A percentile compares a stretch with the other conserved stretches of the same genome.
These are phyloP conservation scores for Rosellinia necatrix DNA, from an alignment of 2,329 filamentous ascomycete species.

Conservation along the genomic window DNA sequence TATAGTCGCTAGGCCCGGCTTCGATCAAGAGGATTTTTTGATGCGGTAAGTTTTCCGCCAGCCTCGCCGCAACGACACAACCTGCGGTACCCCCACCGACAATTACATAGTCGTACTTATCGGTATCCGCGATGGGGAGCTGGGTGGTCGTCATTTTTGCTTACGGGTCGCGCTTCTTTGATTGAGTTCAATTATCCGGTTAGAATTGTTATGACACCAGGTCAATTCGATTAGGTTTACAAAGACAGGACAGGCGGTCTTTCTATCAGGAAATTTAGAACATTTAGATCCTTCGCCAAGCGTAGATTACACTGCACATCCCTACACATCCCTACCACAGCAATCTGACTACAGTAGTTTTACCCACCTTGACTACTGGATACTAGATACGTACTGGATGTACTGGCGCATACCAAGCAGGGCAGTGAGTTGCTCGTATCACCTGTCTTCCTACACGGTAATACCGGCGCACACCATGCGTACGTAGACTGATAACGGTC, in stretches of 20 bases:
- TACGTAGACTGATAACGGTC: too few species aligned
- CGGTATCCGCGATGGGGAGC: slow-evolving; percentile 65
- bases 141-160: slow-evolving; percentile 63
- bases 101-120: slow-evolving; percentile 81
- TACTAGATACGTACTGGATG: too few species aligned
- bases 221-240: background rate
- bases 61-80: slow-evolving; percentile 79
- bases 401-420: too few species aligned
- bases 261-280: slow-evolving; percentile 6
- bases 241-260: slow-evolving; percentile 7
- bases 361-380: too few species aligned
- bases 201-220: background rate
- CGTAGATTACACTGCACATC: slow-evolving; percentile 5
- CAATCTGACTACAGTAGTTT: slow-evolving; percentile 21
- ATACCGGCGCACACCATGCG: too few species aligned
- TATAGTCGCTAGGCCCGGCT: slow-evolving; percentile 86
- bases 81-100: slow-evolving; percentile 86
- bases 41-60: slow-evolving; percentile 81
- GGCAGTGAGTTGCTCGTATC: too few species aligned
- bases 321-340: slow-evolving; percentile 20
- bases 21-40: slow-evolving; percentile 84
- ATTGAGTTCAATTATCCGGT: background rate
- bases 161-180: background rate
- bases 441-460: too few species aligned
- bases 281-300: slow-evolving; percentile 25